Base-by-base conservation (phyloP, 2,329 filamentous ascomycete genomes). In the Exophiala lecanii-corni region DNA sequence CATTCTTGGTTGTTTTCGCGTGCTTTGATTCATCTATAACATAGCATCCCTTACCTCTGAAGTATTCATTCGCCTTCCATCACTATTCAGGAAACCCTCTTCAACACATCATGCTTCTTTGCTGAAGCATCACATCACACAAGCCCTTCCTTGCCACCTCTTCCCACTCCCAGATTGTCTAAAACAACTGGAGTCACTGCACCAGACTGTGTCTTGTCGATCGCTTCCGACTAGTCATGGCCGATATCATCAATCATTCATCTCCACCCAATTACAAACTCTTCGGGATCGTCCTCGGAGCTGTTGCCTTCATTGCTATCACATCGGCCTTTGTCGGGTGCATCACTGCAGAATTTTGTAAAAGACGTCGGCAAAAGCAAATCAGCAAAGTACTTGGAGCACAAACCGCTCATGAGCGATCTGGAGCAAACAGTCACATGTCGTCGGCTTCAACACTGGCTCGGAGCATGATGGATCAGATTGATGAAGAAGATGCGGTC, bases 241-340 rank as follows among this genome's bases (percentile, higher is more conserved):
- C 7, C 30, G 15, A 17, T 13, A 33, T 33, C 13, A 33, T 33
- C 30, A 15, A 33, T 15, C 30, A 15, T 6, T 35, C 33, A 35
- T 18, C 15, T 16, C 19, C 36, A 5, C 25, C 28, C 13, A 30
- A 30, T 20, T 41, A 37, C 26, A 41, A 39, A 38, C 18, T 38
- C 19, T 26, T 42, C 19, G 21, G 40, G 15, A 38, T 42, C 33
- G 34, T 46, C 26, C 13, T 41, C 18, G 33, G 33, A 13, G 21
- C 37, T 10, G 34, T 46, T 13, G 34, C 19, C 26, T 37, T 31
- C 4, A 31, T 41, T 28, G 43, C 43, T 10, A 3, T 41, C 4
- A 5, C 39, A 9, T 16, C 38, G 3, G 43, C 26, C 6, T 13
- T 42, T 13, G 18, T 37, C n/a, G 43, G 43, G 18, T 46, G 36